These are phyloP conservation scores for Fusarium albosuccineum DNA, from an alignment of 2,329 filamentous ascomycete species.

Conservation along the genomic window DNA sequence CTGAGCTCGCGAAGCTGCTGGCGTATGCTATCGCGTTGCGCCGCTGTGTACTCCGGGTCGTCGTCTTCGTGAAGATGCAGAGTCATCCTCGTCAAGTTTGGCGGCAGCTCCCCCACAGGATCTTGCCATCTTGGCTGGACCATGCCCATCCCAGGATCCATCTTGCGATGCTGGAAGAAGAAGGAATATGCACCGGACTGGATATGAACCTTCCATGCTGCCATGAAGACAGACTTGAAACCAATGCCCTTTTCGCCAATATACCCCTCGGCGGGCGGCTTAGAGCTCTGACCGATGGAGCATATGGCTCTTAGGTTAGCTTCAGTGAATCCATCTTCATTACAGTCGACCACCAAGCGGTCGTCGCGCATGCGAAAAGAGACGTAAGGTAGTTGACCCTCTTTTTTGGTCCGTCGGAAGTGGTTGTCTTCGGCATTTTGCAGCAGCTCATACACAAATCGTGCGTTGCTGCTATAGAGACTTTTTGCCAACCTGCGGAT, in stretches of 20 bases:
- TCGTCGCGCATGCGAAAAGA: slow-evolving; percentile 4
- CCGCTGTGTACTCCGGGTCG: slow-evolving; percentile 11
- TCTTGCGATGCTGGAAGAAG: slow-evolving; percentile 23
- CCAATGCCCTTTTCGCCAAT: slow-evolving; percentile 35
- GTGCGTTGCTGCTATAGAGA: slow-evolving; percentile 10
- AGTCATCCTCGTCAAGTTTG: slow-evolving; percentile 27
- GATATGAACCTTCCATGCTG: slow-evolving; percentile 27
- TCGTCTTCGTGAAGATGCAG: slow-evolving; percentile 29
- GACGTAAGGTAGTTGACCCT: slow-evolving; percentile 1
- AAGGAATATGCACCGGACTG: slow-evolving; percentile 38
- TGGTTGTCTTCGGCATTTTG: slow-evolving; percentile 26
- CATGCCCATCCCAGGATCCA: slow-evolving; percentile 26
- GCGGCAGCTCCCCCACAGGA: not conserved
- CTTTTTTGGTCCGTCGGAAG: not conserved
- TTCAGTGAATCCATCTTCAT: slow-evolving; percentile 20
- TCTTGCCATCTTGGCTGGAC: slow-evolving; percentile 28
- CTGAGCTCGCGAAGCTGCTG: slow-evolving; percentile 23
- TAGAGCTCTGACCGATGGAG: slow-evolving; percentile 6
- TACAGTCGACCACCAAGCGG: slow-evolving; percentile 18
- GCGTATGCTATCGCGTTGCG: not conserved
- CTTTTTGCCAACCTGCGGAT: not conserved
- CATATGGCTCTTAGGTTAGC: not conserved
- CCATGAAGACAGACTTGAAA: slow-evolving; percentile 37
- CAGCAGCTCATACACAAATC: slow-evolving; percentile 19
- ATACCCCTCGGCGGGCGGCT: slow-evolving; percentile 25